Percentiles rank a stretch among this genome's conserved stretches.
These are phyloP conservation scores for Backusella morwellensis DNA, from an alignment of 192 early-diverging fungal genomes.

Conservation along the genomic window DNA sequence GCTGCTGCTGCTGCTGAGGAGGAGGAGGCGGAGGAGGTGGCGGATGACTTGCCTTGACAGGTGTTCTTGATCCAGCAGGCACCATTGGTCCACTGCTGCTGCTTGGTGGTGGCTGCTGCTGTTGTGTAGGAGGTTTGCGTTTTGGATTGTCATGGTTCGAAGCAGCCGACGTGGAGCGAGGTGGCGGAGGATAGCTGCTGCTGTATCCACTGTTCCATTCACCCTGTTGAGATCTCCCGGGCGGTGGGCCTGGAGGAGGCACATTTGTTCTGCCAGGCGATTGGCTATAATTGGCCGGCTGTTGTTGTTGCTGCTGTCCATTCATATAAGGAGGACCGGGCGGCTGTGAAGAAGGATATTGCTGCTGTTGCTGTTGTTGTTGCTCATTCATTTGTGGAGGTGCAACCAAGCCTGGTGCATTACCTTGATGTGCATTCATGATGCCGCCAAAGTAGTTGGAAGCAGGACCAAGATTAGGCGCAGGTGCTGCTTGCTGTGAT, in stretches of 20 bases:
- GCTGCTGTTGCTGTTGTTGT: background rate
- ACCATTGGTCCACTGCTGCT: background rate
- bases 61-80: slow-evolving; percentile 6
- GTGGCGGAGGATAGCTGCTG: background rate
- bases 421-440: slow-evolving; percentile 39
- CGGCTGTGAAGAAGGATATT: slow-evolving; percentile 4
- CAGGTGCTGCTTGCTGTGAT: slow-evolving; percentile 1
- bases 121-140: slow-evolving; percentile 15
- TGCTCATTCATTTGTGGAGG: slow-evolving; percentile 55
- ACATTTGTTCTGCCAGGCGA: background rate
- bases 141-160: background rate
- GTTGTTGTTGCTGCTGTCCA: background rate
- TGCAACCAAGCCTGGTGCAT: slow-evolving; percentile 45
- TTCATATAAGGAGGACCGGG: background rate
- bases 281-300: background rate
- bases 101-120: background rate
- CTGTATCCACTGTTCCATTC: background rate
- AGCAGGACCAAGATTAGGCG: slow-evolving; percentile 58
- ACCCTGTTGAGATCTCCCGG: background rate
- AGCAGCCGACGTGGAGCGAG: background rate
- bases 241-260: background rate
- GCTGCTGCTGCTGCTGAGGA: no score
- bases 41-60: background rate
- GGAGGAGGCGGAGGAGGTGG: background rate
- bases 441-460: slow-evolving; percentile 57